Conservation (phyloP, 331 rosid species). For the Acacia pycnantha region DNA sequence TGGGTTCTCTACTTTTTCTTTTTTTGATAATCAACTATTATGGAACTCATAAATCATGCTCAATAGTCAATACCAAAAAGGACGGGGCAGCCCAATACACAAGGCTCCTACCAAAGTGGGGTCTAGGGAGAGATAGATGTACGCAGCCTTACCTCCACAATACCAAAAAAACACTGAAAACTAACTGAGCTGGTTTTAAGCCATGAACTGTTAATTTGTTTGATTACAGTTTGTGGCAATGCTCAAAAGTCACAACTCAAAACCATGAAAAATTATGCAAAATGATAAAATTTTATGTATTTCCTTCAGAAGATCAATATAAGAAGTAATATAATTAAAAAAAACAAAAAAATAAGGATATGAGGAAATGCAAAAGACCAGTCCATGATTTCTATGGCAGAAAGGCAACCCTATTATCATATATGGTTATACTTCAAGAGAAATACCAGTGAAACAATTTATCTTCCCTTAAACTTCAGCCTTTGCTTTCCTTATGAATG, state of each 20-base stretch:
- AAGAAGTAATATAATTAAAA: neutral
- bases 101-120: too few relatives aligned
- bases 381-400: neutral
- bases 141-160: too few relatives aligned
- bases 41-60: neutral
- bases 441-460: neutral
- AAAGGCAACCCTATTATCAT: neutral
- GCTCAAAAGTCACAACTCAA: neutral
- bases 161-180: neutral
- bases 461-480: neutral
- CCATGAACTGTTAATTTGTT: neutral
- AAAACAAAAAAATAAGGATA: neutral
- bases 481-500: neutral
- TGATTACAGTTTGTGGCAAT: neutral
- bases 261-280: neutral
- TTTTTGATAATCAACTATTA: neutral
- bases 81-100: rapidly evolving
- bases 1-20: neutral
- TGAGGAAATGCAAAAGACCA: constrained; percentile 1
- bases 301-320: neutral
- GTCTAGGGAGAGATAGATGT: too few relatives aligned
- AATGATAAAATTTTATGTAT: too few relatives aligned
- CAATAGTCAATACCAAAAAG: neutral
- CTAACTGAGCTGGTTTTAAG: neutral
- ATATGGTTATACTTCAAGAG: neutral